Base-by-base conservation (phyloP, 164 flowering plant species). In the Saururus chinensis region DNA sequence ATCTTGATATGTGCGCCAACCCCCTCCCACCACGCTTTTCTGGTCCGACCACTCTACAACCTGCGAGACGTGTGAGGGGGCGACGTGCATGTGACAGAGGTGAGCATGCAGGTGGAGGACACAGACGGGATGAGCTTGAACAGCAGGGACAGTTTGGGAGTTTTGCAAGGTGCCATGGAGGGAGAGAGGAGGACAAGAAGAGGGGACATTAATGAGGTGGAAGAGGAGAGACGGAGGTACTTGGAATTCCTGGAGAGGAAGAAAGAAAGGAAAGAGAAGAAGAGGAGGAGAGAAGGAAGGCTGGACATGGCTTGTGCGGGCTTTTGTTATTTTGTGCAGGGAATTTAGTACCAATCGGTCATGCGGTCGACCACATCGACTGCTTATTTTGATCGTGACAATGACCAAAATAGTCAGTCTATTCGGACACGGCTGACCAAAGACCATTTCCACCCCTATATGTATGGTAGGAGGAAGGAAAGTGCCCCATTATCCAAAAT, bases 41-140 rank as follows among this genome's bases (percentile, higher is more conserved):
- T n/a, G n/a, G n/a, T n/a, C n/a, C n/a, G n/a, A n/a, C n/a, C n/a
- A n/a, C n/a, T n/a, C n/a, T n/a, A n/a, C n/a, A n/a, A n/a, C n/a
- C 23, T 79, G 80, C 51, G 79, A 76, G 14, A 74, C 74, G 45
- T 57, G 65, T 35, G 87, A 64, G 51, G 81, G 10, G 81, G 69
- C 16, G 75, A 66, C 69, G 23, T 79, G 79, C 74, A 73, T 10
- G 81, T 88, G 75, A 76, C 69, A 64, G 97, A 88, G 67, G 82
- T 82, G 78, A 74, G 81, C 62, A 22, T 91, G 78, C 76, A 71
- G 68, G 68, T 83, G 75, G 86, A 80, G 80, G 91, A 84, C 71
- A 75, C 77, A 82, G 90, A 86, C 1, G 95, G 95, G 30, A 83
- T 56, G 64, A 64, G 59, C 21, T 40, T 84, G 71, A 79, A 59